Evolutionary conservation across 768 basidiomycete genomes (phyloP), one percentile per base, ranked within the genome.

Genomic region (Kwoniella sp.): DNA sequence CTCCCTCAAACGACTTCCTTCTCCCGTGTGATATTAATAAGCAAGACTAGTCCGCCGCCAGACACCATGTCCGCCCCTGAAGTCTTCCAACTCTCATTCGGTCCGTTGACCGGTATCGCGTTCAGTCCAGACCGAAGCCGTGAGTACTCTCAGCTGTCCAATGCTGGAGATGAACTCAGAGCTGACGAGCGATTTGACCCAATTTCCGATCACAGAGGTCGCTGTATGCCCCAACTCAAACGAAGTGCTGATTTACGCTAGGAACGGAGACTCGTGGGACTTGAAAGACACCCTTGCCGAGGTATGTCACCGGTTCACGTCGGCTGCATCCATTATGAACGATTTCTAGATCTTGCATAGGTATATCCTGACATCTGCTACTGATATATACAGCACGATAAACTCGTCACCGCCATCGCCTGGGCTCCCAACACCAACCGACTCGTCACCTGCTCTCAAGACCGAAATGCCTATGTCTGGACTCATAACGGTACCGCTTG

Each of bases 391-490:
- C 78, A 98, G 93, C 96, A 99, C 83, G 96, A 99, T 84, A 98
- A 98, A 82, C 83, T 89, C 64, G 90, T 99, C 82, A 98, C 95
- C 1, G 93, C 93, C 61, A 96, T 99, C 80, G 94, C 97, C 80
- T 99, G 96, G 96, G 96, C 94, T 13, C 93, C 94, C 20, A 86
- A 87, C 71, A 93, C 96, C 53, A 97, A 98, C 82, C 90, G 92
- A 51, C 95, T 99, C 82, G 95, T 99, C 26, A 98, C 96, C 13
- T 92, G 93, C 73, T 95, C 94, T n/a, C 95, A 99, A 80, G 96
- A 99, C 79, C 85, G 96, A 59, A 99, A 99, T 79, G 95, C 96
- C 38, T 99, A 99, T 76, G 96, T 99, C 31, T 99, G 96, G 96
- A 89, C 92, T 60, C 84, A 86, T 29, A 90, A 93, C 72, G 83